A percentile compares a stretch with the other conserved stretches of the same genome.
Evolutionary conservation across 2,329 filamentous ascomycete species (phyloP).

Genomic region (Didymella keratinophila): DNA sequence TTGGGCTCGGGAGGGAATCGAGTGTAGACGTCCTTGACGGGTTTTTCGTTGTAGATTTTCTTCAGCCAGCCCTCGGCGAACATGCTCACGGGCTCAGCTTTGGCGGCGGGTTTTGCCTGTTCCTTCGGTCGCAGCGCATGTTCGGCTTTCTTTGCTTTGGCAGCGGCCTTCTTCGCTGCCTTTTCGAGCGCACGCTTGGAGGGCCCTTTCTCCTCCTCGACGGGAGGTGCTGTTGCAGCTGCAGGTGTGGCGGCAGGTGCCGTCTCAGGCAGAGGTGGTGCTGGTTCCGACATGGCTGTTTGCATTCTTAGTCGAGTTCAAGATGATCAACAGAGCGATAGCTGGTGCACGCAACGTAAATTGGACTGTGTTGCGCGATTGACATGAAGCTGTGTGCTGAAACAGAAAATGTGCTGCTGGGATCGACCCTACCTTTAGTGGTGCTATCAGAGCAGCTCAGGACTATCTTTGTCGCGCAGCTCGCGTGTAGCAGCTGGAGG

Average conservation of each 20-base stretch:
- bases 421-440: neutral
- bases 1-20: slow-evolving; percentile 73
- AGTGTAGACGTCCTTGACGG: slow-evolving; percentile 55
- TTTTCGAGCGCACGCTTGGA: slow-evolving; percentile 61
- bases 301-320: slow-evolving; percentile 13
- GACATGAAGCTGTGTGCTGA: neutral
- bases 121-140: slow-evolving; percentile 53
- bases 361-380: neutral
- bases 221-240: neutral
- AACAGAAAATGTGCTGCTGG: neutral
- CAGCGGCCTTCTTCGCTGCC: slow-evolving; percentile 59
- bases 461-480: slow-evolving; percentile 13
- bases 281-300: slow-evolving; percentile 37
- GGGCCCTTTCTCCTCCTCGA: slow-evolving; percentile 47
- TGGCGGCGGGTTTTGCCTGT: slow-evolving; percentile 42
- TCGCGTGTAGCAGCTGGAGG: slow-evolving; percentile 28
- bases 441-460: neutral
- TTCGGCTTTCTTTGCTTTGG: slow-evolving; percentile 54
- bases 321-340: slow-evolving; percentile 1
- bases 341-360: neutral
- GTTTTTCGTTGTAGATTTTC: slow-evolving; percentile 60
- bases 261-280: slow-evolving; percentile 27
- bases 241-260: slow-evolving; percentile 19
- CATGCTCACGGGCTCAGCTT: slow-evolving; percentile 46
- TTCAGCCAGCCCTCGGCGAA: slow-evolving; percentile 61